Percentiles rank a stretch among this genome's conserved stretches.
phyloP scores from a whole-genome alignment of 140 eudicot species.

The Oenanthe javanica region DNA sequence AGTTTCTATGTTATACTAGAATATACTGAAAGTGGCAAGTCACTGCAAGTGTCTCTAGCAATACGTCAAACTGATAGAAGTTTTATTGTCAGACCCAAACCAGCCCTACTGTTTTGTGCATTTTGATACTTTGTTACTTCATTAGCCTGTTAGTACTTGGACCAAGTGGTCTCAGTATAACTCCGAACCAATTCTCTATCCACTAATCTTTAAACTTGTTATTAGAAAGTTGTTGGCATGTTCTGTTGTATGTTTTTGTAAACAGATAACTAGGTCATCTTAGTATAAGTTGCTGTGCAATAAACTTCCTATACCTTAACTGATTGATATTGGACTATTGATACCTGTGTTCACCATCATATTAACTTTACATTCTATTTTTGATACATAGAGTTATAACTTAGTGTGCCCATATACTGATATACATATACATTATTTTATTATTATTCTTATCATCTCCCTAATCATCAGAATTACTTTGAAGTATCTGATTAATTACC shows the following conservation, averaged over 20 bases:
- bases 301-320: too few species aligned
- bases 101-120: not conserved
- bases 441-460: too few species aligned
- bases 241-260: not conserved
- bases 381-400: too few species aligned
- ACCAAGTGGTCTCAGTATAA: not conserved
- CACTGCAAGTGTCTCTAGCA: not conserved
- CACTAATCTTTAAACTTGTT: not conserved
- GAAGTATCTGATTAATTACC: not conserved
- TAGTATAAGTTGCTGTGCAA: not conserved
- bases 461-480: not conserved
- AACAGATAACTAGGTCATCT: not conserved
- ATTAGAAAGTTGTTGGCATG: too few species aligned
- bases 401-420: not conserved
- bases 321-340: too few species aligned
- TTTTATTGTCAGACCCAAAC: not conserved
- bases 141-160: not conserved
- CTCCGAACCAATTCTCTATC: not conserved
- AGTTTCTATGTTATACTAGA: not conserved
- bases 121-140: not conserved
- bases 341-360: too few species aligned
- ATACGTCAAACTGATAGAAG: not conserved
- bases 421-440: too few species aligned
- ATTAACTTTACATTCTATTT: too few species aligned
- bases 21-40: not conserved